Evolutionary conservation across 106 monocot species (phyloP).

Genomic region (Agapanthus africanus): DNA sequence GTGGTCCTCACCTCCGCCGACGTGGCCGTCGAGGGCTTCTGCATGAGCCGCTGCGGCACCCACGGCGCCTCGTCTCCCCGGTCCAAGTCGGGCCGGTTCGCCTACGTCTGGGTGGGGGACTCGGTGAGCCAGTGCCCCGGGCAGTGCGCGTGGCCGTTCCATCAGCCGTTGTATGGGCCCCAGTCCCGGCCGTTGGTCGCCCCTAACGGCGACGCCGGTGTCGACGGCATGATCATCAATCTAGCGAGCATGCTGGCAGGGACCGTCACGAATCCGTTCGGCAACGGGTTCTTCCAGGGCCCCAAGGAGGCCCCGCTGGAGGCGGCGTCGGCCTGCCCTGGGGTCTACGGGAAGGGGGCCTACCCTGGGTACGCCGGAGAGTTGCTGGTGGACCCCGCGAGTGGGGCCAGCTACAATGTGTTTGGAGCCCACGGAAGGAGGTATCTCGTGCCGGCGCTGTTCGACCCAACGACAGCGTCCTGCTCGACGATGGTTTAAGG

Average conservation of each 20-base stretch:
- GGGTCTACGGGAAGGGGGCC: slow-evolving; percentile 62
- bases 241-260: slow-evolving; percentile 54
- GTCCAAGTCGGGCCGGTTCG: slow-evolving; percentile 12
- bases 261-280: slow-evolving; percentile 70
- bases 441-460: slow-evolving; percentile 60
- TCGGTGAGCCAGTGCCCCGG: slow-evolving; percentile 78
- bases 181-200: slow-evolving; percentile 47
- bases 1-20: slow-evolving; percentile 68
- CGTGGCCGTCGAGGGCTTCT: slow-evolving; percentile 76
- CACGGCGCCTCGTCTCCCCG: slow-evolving; percentile 36
- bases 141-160: slow-evolving; percentile 91
- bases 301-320: slow-evolving; percentile 59
- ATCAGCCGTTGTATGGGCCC: slow-evolving; percentile 78
- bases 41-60: slow-evolving; percentile 75
- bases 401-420: slow-evolving; percentile 70
- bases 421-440: slow-evolving; percentile 49
- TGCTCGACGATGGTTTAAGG: no score
- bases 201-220: slow-evolving; percentile 76
- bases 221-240: slow-evolving; percentile 83
- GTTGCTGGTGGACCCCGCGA: slow-evolving; percentile 47
- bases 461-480: slow-evolving; percentile 41
- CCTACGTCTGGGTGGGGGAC: slow-evolving; percentile 86
- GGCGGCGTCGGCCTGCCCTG: slow-evolving; percentile 68
- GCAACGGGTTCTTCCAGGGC: slow-evolving; percentile 69
- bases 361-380: slow-evolving; percentile 75